These are phyloP conservation scores for Cucurbitaria berberidis DNA, from an alignment of 2,329 filamentous ascomycete genomes.

Conservation along the genomic window DNA sequence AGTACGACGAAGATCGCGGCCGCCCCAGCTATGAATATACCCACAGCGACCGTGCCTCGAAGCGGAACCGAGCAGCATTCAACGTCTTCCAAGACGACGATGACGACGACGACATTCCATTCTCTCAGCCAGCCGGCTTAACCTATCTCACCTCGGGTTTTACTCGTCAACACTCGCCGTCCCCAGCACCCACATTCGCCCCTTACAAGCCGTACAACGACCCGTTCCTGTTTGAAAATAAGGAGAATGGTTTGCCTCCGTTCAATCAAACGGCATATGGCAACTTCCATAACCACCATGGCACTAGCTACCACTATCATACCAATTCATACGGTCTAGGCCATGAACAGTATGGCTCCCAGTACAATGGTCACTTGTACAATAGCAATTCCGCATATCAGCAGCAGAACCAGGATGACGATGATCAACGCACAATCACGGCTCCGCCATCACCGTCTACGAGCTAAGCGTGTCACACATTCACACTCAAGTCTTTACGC, in stretches of 20 bases:
- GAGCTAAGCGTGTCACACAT: slow-evolving; percentile 17
- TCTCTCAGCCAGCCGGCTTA: slow-evolving; percentile 40
- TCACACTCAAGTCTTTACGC: not conserved
- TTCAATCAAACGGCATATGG: slow-evolving; percentile 34
- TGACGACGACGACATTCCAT: slow-evolving; percentile 39
- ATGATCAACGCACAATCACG: slow-evolving; percentile 45
- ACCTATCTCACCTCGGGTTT: slow-evolving; percentile 46
- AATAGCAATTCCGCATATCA: slow-evolving; percentile 29
- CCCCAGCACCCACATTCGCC: slow-evolving; percentile 30
- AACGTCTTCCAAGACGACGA: slow-evolving; percentile 54
- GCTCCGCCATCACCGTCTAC: slow-evolving; percentile 46
- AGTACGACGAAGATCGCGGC: slow-evolving; percentile 38
- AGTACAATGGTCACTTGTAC: slow-evolving; percentile 35
- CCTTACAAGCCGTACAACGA: slow-evolving; percentile 39
- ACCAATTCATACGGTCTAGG: slow-evolving; percentile 36
- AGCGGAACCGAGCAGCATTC: slow-evolving; percentile 43
- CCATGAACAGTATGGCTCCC: slow-evolving; percentile 37
- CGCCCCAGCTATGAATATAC: slow-evolving; percentile 44
- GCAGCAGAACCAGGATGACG: slow-evolving; percentile 29
- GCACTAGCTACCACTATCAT: slow-evolving; percentile 33
- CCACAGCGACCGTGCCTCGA: slow-evolving; percentile 32
- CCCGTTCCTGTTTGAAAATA: slow-evolving; percentile 40
- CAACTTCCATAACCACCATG: slow-evolving; percentile 33
- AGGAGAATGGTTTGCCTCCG: slow-evolving; percentile 38
- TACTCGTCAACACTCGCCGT: slow-evolving; percentile 32